Conservation (phyloP, 108 stramenopile genomes). For the Cyclotella baltica region DNA sequence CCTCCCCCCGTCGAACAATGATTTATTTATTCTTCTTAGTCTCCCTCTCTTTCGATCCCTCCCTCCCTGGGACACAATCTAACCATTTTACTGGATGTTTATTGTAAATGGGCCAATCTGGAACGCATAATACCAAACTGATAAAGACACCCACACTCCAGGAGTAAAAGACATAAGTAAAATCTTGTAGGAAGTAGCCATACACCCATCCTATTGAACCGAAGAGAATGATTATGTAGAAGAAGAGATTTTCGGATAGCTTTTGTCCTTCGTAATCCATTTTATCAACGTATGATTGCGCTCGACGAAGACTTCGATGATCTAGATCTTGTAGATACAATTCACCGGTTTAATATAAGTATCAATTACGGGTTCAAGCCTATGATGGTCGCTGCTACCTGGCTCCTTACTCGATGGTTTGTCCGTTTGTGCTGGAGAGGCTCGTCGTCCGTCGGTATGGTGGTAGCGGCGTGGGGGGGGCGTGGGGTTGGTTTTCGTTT, state of each 20-base stretch:
- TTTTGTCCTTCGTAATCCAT: slow-evolving; percentile 94
- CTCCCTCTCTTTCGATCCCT: slow-evolving; percentile 43
- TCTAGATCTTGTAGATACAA: too few relatives aligned
- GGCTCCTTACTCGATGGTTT: too few relatives aligned
- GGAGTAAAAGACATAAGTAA: slow-evolving; percentile 82
- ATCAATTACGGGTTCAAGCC: too few relatives aligned
- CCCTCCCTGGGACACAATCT: slow-evolving; percentile 82
- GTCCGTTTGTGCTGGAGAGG: too few relatives aligned
- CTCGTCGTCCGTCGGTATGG: too few relatives aligned
- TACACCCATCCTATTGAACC: slow-evolving; percentile 89
- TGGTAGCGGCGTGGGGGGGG: too few relatives aligned
- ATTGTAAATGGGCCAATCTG: slow-evolving; percentile 93
- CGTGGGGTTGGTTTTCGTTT: too few relatives aligned
- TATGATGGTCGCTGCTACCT: too few relatives aligned
- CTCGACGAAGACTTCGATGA: neutral
- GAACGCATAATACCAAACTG: slow-evolving; percentile 84
- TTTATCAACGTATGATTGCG: slow-evolving; percentile 15
- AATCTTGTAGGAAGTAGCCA: slow-evolving; percentile 88
- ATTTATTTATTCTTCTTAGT: slow-evolving; percentile 50
- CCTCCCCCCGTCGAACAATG: neutral
- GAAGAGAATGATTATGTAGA: slow-evolving; percentile 83
- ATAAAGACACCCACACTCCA: slow-evolving; percentile 85
- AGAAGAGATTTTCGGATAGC: slow-evolving; percentile 83
- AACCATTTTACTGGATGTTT: slow-evolving; percentile 90
- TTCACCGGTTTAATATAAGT: neutral